These are phyloP conservation scores for Antrodiella citrinella DNA, from an alignment of 768 basidiomycete genomes.

Conservation along the genomic window DNA sequence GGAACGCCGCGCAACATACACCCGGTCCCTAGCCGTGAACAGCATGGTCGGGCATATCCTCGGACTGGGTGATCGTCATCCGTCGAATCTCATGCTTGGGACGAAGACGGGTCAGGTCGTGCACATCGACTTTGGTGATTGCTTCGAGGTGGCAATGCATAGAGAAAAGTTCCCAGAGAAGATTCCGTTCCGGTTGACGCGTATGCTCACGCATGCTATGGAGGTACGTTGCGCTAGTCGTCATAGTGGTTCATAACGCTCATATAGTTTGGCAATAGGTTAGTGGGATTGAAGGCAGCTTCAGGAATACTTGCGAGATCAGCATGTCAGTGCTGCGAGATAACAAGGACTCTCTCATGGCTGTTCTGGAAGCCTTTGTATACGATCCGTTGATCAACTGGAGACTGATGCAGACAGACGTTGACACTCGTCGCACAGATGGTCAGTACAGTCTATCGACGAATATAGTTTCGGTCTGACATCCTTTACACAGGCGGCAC, in stretches of 20 bases:
- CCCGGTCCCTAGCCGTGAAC: slow-evolving; percentile 90
- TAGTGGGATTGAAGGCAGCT: slow-evolving; percentile 96
- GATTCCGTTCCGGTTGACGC: slow-evolving; percentile 94
- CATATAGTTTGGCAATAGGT: too few relatives aligned
- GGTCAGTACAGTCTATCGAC: slow-evolving; percentile 44
- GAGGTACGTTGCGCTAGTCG: slow-evolving; percentile 71
- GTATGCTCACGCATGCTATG: slow-evolving; percentile 99
- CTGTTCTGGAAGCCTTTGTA: slow-evolving; percentile 96
- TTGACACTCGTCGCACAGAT: slow-evolving; percentile 61
- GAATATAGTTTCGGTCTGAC: too few relatives aligned
- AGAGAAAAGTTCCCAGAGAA: slow-evolving; percentile 99
- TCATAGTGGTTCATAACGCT: too few relatives aligned
- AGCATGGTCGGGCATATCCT: slow-evolving; percentile 99
- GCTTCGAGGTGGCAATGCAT: slow-evolving; percentile 97
- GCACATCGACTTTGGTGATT: slow-evolving; percentile 97
- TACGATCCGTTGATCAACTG: slow-evolving; percentile 98
- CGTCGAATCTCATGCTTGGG: slow-evolving; percentile 89
- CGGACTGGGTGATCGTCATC: slow-evolving; percentile 95
- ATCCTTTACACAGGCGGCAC: slow-evolving; percentile 4
- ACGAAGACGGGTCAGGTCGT: slow-evolving; percentile 90
- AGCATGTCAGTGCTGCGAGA: slow-evolving; percentile 96
- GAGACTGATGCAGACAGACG: slow-evolving; percentile 84
- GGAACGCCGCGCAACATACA: slow-evolving; percentile 92
- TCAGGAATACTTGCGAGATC: slow-evolving; percentile 91
- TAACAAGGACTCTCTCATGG: slow-evolving; percentile 99